Evolutionary conservation across 2,329 filamentous ascomycete species (phyloP).

Genomic region (Aspergillus sp.): DNA sequence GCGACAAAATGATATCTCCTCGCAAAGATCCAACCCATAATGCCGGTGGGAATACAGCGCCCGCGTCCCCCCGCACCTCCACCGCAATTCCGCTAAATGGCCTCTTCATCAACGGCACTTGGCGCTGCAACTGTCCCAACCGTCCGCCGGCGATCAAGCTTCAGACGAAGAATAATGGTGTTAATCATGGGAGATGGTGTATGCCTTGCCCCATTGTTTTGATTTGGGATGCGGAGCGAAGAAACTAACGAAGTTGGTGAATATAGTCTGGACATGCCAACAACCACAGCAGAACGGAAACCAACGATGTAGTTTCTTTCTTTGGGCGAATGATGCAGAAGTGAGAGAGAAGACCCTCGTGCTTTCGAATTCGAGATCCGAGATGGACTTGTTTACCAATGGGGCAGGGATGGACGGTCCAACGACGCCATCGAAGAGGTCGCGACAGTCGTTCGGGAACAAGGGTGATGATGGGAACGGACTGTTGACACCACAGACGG

Average conservation of each 20-base stretch:
- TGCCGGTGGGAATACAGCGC: background rate
- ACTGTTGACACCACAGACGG: constrained; percentile 30
- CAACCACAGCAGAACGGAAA: constrained; percentile 32
- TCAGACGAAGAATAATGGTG: constrained; percentile 51
- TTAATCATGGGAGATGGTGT: constrained; percentile 52
- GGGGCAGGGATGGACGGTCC: background rate
- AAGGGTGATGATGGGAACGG: constrained; percentile 9
- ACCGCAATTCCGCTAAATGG: constrained; percentile 24
- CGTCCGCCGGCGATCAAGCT: constrained; percentile 49
- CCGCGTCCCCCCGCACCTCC: constrained; percentile 14
- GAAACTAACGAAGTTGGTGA: background rate
- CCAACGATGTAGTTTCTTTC: constrained; percentile 51
- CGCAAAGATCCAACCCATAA: constrained; percentile 4
- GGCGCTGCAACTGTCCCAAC: constrained; percentile 52
- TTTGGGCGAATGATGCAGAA: constrained; percentile 55
- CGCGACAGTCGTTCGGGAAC: background rate
- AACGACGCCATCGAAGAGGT: background rate
- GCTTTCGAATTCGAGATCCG: constrained; percentile 44
- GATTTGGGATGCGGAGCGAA: background rate
- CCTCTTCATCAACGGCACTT: constrained; percentile 38
- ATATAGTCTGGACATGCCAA: constrained; percentile 52
- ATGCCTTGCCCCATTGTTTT: constrained; percentile 6
- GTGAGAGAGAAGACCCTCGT: constrained; percentile 46
- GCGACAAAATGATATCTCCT: constrained; percentile 18
- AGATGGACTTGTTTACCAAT: constrained; percentile 20